Evolutionary conservation across 2,329 filamentous ascomycete genomes (phyloP).

Genomic region (Mycogone perniciosa): DNA sequence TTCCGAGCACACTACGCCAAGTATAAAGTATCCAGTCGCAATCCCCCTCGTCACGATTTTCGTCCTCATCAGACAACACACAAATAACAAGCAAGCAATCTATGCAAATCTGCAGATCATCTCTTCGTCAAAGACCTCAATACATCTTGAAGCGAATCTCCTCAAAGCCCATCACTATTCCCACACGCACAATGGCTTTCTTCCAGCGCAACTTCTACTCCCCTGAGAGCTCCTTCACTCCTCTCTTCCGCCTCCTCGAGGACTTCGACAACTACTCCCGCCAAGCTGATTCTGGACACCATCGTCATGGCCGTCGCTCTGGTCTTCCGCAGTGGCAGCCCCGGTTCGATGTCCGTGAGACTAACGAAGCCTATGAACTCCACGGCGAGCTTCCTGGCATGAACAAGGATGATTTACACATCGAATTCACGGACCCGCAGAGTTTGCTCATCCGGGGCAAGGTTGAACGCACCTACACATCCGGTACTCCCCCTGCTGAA

Average conservation of each 20-base stretch:
- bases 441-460: constrained; percentile 62
- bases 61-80: not conserved
- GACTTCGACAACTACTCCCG: constrained; percentile 48
- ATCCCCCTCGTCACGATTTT: not conserved
- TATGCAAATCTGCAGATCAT: not conserved
- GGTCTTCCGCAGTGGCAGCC: constrained; percentile 50
- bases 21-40: constrained; percentile 5
- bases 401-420: constrained; percentile 61
- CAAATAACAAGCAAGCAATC: not conserved
- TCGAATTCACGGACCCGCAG: constrained; percentile 68
- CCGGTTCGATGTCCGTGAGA: constrained; percentile 67
- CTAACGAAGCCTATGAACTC: constrained; percentile 59
- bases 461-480: constrained; percentile 51
- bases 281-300: constrained; percentile 19
- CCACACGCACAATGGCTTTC: constrained; percentile 44
- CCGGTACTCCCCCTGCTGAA: constrained; percentile 40
- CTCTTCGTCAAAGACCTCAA: not conserved
- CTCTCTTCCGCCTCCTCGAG: constrained; percentile 53
- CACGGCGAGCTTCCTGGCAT: constrained; percentile 71
- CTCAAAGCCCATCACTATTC: not conserved
- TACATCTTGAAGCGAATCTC: not conserved
- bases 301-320: constrained; percentile 20
- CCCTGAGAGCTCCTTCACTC: constrained; percentile 42
- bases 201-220: constrained; percentile 42
- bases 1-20: not conserved